Base-by-base conservation (phyloP, 768 basidiomycete genomes). In the Chalciporus piperatus region DNA sequence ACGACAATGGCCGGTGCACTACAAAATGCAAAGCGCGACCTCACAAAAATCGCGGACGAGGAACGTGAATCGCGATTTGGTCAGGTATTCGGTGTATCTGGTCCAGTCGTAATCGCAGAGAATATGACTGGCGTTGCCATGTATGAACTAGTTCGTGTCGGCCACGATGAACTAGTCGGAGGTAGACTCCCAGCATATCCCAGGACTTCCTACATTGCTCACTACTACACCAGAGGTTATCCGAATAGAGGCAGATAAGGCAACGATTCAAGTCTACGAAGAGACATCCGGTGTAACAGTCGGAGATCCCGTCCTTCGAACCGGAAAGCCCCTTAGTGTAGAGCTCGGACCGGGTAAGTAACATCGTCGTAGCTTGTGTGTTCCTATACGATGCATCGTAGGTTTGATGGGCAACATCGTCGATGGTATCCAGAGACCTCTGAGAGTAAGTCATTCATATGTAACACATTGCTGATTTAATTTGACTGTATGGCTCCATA, bases 331-430 rank as follows among this genome's bases (percentile, higher is more conserved):
- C 27, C 82, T 99, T 50, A 93, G 91, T 68, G 97, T 98, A 52
- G 97, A 99, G 70, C 81, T 99, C 37, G 97, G 97, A 30, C 97
- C 97, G 64, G 96, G 95, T 93, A 65, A 50, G 79, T 69, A 41
- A 41, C 11, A 33, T 10, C 8, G 30, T 22, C 41, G 23, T 47
- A 41, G 16, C 6, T 47, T 17, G 9, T 11, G 11, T 41, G 22
- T 37, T 14, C 46, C 8, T 54, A 48, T 45, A 55, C 39, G 59
- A 47, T 14, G 14, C 33, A 11, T 23, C 40, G 2, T 52, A 97
- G 96, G 97, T 60, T 75, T 99, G 52, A 98, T 99, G 97, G 86
- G 85, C n/a, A 98, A 99, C 70, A 99, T 99, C 63, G 93, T 96
- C 60, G 95, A 98, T 73, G 94, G 95, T 62, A 95, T 96, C 65